Evolutionary conservation across 169 alveolate species (phyloP).

Genomic region (Perkinsus marinus): DNA sequence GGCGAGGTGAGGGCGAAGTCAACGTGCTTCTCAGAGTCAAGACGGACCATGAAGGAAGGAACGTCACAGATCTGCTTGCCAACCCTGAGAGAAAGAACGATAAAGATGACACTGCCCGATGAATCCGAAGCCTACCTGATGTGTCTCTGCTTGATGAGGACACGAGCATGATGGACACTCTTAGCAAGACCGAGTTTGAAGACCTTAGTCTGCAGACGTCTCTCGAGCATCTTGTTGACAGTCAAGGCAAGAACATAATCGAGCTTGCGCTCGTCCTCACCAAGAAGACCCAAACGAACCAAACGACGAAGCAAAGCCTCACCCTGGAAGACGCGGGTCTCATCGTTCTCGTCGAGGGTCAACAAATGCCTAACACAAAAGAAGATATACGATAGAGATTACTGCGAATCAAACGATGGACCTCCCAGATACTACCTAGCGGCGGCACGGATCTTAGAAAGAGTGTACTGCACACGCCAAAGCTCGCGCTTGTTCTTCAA

Average conservation of each 20-base stretch:
- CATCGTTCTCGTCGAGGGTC: conserved; percentile 90
- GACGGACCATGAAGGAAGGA: conserved; percentile 97
- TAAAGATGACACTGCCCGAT: background rate
- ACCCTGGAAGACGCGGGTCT: conserved; percentile 89
- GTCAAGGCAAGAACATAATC: conserved; percentile 98
- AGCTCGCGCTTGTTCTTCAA: conserved; percentile 97
- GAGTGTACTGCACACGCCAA: conserved; percentile 92
- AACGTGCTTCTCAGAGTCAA: conserved; percentile 94
- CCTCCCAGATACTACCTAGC: conserved; percentile 63
- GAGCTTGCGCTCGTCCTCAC: conserved; percentile 88
- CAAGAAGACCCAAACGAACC: conserved; percentile 92
- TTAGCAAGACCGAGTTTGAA: conserved; percentile 88
- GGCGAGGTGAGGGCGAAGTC: conserved; percentile 91
- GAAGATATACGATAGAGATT: too few relatives aligned
- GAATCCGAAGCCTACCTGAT: conserved; percentile 29
- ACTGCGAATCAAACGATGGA: too few relatives aligned
- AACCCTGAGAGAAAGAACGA: conserved; percentile 50
- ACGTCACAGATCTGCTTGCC: conserved; percentile 94
- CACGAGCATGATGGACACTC: conserved; percentile 98
- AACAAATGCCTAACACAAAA: conserved; percentile 54
- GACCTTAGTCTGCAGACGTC: conserved; percentile 97
- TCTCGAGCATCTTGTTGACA: conserved; percentile 89
- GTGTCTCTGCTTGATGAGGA: conserved; percentile 94
- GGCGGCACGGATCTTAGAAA: conserved; percentile 97
- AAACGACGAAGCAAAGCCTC: conserved; percentile 93